These are phyloP conservation scores for Aureobasidium leucospermi DNA, from an alignment of 2,329 filamentous ascomycete species.

Conservation along the genomic window DNA sequence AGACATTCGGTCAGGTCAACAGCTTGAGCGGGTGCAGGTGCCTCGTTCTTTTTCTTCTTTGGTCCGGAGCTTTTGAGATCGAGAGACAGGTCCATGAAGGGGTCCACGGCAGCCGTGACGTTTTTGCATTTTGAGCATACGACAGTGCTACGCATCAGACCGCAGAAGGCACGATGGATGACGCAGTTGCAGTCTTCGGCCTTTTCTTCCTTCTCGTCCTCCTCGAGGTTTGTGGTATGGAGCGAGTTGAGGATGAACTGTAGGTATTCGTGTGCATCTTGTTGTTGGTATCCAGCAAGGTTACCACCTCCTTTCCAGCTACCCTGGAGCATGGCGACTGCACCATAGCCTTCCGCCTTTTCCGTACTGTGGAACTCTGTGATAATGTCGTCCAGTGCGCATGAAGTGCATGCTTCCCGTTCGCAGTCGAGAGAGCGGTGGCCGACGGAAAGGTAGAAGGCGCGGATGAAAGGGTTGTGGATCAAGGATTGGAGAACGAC, in stretches of 20 bases:
- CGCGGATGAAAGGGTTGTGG: slow-evolving; percentile 84
- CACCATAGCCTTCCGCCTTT: slow-evolving; percentile 82
- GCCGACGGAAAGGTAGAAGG: slow-evolving; percentile 86
- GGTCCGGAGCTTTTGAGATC: slow-evolving; percentile 59
- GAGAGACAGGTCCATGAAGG: slow-evolving; percentile 83
- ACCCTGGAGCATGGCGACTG: slow-evolving; percentile 78
- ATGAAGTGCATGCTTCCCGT: slow-evolving; percentile 50
- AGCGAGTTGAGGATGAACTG: slow-evolving; percentile 90
- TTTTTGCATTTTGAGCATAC: slow-evolving; percentile 85
- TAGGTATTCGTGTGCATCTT: slow-evolving; percentile 96
- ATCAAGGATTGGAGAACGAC: slow-evolving; percentile 90
- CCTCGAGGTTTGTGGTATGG: slow-evolving; percentile 63
- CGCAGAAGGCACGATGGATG: slow-evolving; percentile 90
- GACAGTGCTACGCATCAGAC: slow-evolving; percentile 81
- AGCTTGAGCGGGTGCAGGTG: slow-evolving; percentile 22
- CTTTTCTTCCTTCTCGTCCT: slow-evolving; percentile 24
- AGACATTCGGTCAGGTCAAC: slow-evolving; percentile 55
- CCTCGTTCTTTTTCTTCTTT: slow-evolving; percentile 47
- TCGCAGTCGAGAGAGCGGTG: slow-evolving; percentile 72
- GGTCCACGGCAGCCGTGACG: slow-evolving; percentile 74
- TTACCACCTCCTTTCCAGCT: slow-evolving; percentile 74
- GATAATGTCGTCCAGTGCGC: slow-evolving; percentile 56
- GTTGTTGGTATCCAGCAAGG: slow-evolving; percentile 80
- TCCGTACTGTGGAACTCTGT: slow-evolving; percentile 61
- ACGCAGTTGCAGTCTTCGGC: slow-evolving; percentile 66